These are phyloP conservation scores for Phialophora verrucosa DNA, from an alignment of 2,329 filamentous ascomycete species.

Conservation along the genomic window DNA sequence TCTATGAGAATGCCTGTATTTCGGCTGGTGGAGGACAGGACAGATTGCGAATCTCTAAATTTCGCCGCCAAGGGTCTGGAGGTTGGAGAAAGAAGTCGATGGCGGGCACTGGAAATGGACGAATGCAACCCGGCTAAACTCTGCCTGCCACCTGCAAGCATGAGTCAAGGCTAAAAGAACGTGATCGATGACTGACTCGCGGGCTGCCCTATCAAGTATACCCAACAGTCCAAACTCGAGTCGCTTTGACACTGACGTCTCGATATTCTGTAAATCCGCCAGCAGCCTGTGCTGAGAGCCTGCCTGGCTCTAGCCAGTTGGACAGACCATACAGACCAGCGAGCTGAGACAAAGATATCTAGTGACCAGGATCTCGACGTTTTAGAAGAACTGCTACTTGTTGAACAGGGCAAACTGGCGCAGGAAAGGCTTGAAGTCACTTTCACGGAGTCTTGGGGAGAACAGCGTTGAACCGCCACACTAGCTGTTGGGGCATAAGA, in stretches of 20 bases:
- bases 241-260: background rate
- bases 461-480: too few relatives aligned
- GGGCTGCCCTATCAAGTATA: too few relatives aligned
- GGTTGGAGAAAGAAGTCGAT: conserved; percentile 10
- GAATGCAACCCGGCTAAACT: background rate
- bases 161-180: background rate
- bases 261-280: background rate
- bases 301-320: background rate
- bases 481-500: too few relatives aligned
- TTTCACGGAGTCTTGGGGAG: too few relatives aligned
- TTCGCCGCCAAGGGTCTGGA: conserved; percentile 6
- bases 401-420: too few relatives aligned
- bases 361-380: too few relatives aligned
- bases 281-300: background rate
- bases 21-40: background rate
- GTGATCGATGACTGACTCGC: background rate
- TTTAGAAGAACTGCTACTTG: too few relatives aligned
- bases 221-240: too few relatives aligned
- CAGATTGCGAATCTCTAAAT: conserved; percentile 9
- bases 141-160: background rate
- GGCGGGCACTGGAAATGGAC: conserved; percentile 1
- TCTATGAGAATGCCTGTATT: background rate
- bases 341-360: too few relatives aligned
- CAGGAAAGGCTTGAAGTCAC: too few relatives aligned
- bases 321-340: too few relatives aligned